A percentile compares a stretch with the other conserved stretches of the same genome.
These are phyloP conservation scores for Lactifluus rugatus DNA, from an alignment of 768 basidiomycete species.

Conservation along the genomic window DNA sequence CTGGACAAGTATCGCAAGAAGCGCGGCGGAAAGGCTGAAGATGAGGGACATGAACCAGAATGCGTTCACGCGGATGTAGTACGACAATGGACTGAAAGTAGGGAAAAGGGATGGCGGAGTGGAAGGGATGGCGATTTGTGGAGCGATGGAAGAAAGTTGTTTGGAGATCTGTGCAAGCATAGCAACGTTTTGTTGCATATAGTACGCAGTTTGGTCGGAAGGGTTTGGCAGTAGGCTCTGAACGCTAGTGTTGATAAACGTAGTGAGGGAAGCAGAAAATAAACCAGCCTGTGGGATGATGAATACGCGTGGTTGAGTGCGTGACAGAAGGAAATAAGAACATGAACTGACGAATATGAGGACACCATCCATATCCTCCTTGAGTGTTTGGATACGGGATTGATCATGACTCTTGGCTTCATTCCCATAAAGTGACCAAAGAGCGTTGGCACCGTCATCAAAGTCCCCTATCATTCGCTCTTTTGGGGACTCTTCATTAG, in stretches of 20 bases:
- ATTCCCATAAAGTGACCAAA: slow-evolving; percentile 18
- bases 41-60: slow-evolving; percentile 29
- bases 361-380: slow-evolving; percentile 34
- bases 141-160: too few species aligned
- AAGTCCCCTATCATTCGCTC: slow-evolving; percentile 15
- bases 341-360: slow-evolving; percentile 29
- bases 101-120: background rate
- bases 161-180: too few species aligned
- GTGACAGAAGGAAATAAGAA: background rate
- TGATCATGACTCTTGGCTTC: slow-evolving; percentile 25
- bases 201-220: background rate
- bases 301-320: background rate
- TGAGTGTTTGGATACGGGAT: slow-evolving; percentile 29
- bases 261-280: background rate
- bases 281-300: background rate
- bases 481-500: too few species aligned
- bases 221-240: background rate
- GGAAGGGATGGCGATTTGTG: background rate
- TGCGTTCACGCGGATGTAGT: too few species aligned
- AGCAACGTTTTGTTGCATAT: background rate
- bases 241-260: background rate
- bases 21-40: slow-evolving; percentile 34
- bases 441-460: too few species aligned
- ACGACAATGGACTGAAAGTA: slow-evolving; percentile 20
- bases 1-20: slow-evolving; percentile 17